A percentile compares a stretch with the other conserved stretches of the same genome.
Evolutionary conservation across 176 grass and related monocot genomes (phyloP).

Genomic region (Phyllostachys edulis): DNA sequence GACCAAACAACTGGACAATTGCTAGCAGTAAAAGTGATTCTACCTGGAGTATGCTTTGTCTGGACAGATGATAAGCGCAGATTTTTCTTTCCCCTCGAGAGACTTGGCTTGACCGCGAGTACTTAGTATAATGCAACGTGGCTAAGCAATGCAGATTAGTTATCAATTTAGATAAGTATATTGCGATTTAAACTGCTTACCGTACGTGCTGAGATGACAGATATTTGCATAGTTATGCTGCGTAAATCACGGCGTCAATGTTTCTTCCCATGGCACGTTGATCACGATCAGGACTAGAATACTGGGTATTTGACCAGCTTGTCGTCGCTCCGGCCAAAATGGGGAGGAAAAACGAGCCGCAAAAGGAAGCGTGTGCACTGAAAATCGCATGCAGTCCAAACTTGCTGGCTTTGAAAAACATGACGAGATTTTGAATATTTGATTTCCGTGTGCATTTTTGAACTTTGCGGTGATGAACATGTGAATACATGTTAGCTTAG

Average conservation of each 20-base stretch:
- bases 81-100: background rate
- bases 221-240: background rate
- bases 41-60: background rate
- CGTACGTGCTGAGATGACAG: background rate
- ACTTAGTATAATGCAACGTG: background rate
- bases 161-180: background rate
- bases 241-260: background rate
- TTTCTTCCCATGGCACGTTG: background rate
- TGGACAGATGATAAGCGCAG: background rate
- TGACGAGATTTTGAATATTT: too few relatives aligned
- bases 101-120: background rate
- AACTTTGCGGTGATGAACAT: too few relatives aligned
- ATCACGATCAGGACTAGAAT: background rate
- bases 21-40: background rate
- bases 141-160: background rate
- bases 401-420: background rate
- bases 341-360: background rate
- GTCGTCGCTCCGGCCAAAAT: background rate
- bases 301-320: background rate
- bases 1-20: background rate
- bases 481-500: too few relatives aligned
- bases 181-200: background rate
- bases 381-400: background rate
- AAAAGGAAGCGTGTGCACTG: too few relatives aligned
- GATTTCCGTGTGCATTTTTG: too few relatives aligned